Base-by-base conservation (phyloP, 768 basidiomycete genomes). In the Polyporus arcularius region DNA sequence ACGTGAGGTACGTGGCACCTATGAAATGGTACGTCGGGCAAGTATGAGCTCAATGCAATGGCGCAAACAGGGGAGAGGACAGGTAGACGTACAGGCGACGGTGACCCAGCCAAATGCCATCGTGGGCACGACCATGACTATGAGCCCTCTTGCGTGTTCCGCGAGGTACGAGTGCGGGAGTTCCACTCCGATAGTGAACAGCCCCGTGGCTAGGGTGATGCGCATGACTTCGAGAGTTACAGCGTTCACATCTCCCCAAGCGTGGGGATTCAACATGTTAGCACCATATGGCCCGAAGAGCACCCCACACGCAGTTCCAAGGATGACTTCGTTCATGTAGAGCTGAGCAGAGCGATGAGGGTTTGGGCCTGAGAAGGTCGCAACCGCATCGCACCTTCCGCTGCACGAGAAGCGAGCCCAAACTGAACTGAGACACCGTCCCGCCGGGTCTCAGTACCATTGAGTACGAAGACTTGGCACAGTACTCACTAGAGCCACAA, bases 181-280 rank as follows among this genome's bases (percentile, higher is more conserved):
- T 71, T 99, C 96, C 21, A 96, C 93, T 2, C 96, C 96, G 38
- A 98, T 93, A 6, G 96, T 92, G 68, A 99, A 99, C 2, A 98
- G 84, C 28, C 94, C 92, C 1, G 91, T 88, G 2, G 89, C 96
- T 48, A 99, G 89, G 53, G 97, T 90, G 38, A 97, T 75, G 8
- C 95, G 82, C 76, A 88, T 95, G 18, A 96, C 75, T 73, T 96
- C 95, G 21, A 93, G 81, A 1, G 96, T 98, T 59, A 99, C 84
- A 3, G 76, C 72, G 68, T 83, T 79, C 40, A 74, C 75, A 38
- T 78, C 68, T 12, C 82, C 82, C 94, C 94, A 97, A 2, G 79
- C 77, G 4, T 88, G 81, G 5, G 94, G 94, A 66, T 94, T 76
- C 72, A 96, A 92, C 9, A 89, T 75, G 39, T 82, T 80, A 31